A percentile compares a stretch with the other conserved stretches of the same genome.
phyloP scores from a whole-genome alignment of 2,329 filamentous ascomycete species.

The Claviceps monticola region DNA sequence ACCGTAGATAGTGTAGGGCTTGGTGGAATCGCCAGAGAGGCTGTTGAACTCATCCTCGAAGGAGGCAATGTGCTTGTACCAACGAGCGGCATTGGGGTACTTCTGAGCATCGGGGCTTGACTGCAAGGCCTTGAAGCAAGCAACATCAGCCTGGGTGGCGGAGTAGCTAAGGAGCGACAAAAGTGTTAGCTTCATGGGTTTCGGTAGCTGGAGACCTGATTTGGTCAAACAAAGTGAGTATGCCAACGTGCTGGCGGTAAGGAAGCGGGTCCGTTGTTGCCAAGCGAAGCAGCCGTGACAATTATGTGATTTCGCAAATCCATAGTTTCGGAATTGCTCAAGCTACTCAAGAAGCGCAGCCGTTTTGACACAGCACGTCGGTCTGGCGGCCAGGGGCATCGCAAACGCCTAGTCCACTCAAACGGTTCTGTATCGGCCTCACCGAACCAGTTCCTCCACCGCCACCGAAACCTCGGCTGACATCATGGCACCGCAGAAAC shows the following conservation, averaged over 20 bases:
- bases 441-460: neutral
- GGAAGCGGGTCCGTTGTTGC: neutral
- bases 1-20: slow-evolving; percentile 81
- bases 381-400: neutral
- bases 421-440: neutral
- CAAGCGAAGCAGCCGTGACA: neutral
- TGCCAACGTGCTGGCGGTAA: neutral
- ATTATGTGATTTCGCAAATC: neutral
- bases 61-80: slow-evolving; percentile 97
- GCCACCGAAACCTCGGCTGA: too few relatives aligned
- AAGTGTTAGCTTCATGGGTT: neutral
- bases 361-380: too few relatives aligned
- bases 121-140: slow-evolving; percentile 81
- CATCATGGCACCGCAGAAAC: too few relatives aligned
- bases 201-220: neutral
- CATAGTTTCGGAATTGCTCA: neutral
- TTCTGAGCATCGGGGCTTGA: slow-evolving; percentile 64
- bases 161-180: slow-evolving; percentile 26
- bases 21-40: slow-evolving; percentile 80
- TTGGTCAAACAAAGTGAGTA: neutral
- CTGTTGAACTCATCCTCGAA: slow-evolving; percentile 87
- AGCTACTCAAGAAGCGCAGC: neutral
- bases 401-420: neutral
- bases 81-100: slow-evolving; percentile 88
- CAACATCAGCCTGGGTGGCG: slow-evolving; percentile 91